Evolutionary conservation across 2,329 filamentous ascomycete species (phyloP), one percentile per base, ranked within the genome.

Genomic region (Pestalotiopsis sp.): DNA sequence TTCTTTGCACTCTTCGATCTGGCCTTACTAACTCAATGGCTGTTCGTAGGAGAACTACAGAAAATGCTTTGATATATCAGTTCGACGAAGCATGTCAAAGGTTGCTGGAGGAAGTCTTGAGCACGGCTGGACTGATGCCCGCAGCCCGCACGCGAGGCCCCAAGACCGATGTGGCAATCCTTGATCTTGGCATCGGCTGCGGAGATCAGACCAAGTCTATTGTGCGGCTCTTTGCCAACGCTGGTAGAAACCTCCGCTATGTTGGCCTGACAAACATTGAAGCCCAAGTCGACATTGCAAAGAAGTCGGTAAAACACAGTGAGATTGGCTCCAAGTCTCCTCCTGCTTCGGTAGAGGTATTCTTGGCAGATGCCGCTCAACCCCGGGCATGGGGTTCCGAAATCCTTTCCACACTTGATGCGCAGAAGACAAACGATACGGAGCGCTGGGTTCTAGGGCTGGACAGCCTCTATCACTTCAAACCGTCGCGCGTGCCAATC

Each of bases 181-280:
- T 90, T 1, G 87, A 90, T 69, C 78, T 89, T 1, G 87, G 88
- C 2, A 86, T 89, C 70, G 87, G 88, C 11, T 90, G 88, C 70
- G 88, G 88, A 39, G 87, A 90, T 71, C 88, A 90, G 74, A 86
- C 83, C 0, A 74, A 85, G 23, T 82, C 85, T 67, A 72, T 89
- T 27, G 80, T 78, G 1, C 75, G 74, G 12, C 73, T 78, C 27
- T n/a, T 52, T n/a, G 45, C 6, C 45, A 52, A 9, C 4, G 45
- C 45, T 20, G 56, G 72, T 4, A 65, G 68, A 31, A 68, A 72
- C 13, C 80, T 84, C 67, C 78, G 77, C 39, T 89, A 89, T 71
- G 78, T 88, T 2, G 87, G 87, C 0, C 82, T 89, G 45, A 89
- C 86, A 0, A 74, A 52, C 11, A n/a, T 52, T n/a, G 17, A 52